Percentiles rank a stretch among this genome's conserved stretches.
These are phyloP conservation scores for Nitzschia sp. DNA, from an alignment of 108 stramenopile species.

Conservation along the genomic window DNA sequence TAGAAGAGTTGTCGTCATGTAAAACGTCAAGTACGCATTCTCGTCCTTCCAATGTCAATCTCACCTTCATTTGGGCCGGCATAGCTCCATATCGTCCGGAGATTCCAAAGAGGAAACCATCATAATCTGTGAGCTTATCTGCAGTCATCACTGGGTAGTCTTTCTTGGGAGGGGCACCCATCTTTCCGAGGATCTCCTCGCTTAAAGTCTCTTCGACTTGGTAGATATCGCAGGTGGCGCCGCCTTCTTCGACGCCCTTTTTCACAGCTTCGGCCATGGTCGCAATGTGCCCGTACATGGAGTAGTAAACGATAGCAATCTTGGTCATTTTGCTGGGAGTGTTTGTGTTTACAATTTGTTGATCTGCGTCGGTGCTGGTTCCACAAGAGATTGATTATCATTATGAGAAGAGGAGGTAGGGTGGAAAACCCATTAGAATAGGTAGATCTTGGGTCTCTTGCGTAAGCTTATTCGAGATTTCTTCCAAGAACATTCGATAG, in stretches of 20 bases:
- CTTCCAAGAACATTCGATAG: no score
- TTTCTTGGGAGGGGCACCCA: slow-evolving; percentile 54
- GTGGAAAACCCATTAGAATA: no score
- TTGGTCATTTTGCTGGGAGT: no score
- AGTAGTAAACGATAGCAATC: slow-evolving; percentile 59
- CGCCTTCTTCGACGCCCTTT: slow-evolving; percentile 55
- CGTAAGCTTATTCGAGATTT: no score
- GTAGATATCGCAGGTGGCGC: slow-evolving; percentile 44
- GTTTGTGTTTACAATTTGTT: no score
- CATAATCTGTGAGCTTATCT: slow-evolving; percentile 48
- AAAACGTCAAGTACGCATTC: neutral
- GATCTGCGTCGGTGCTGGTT: no score
- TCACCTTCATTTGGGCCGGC: slow-evolving; percentile 71
- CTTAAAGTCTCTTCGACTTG: slow-evolving; percentile 69
- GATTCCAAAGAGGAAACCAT: slow-evolving; percentile 74
- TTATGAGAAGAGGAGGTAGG: no score
- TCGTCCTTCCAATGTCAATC: no score
- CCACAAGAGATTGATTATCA: no score
- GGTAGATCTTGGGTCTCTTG: no score
- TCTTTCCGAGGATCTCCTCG: slow-evolving; percentile 65
- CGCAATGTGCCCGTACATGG: slow-evolving; percentile 59
- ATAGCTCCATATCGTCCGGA: slow-evolving; percentile 63
- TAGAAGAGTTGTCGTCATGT: neutral
- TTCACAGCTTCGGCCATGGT: slow-evolving; percentile 47
- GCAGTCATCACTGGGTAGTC: slow-evolving; percentile 50